Base-by-base conservation (phyloP, 2,329 filamentous ascomycete genomes). In the Pochonia chlamydosporia region DNA sequence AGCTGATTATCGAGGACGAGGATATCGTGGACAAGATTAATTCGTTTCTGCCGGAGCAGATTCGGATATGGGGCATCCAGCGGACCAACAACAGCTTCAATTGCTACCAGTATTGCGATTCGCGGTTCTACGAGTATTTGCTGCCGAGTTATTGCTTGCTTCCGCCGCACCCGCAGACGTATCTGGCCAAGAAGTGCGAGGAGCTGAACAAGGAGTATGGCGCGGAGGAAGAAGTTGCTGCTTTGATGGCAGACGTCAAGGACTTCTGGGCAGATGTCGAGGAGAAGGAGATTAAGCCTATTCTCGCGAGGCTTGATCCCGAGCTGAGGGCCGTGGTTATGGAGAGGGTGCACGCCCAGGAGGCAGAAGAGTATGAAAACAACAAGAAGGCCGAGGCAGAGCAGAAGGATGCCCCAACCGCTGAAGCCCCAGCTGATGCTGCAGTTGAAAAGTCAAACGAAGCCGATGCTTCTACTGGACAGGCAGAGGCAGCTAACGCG, bases 51-150 rank as follows among this genome's bases (percentile, higher is more conserved):
- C 87, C 86, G 2, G 78, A 85, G 4, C 93, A 99, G 70, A 99
- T 99, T 54, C 82, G 93, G 44, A 79, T 99, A 3, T 99, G 93
- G 93, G 93, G 89, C 3, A 89, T 96, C 52, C 83, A 95, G 66
- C 77, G 89, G 44, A 95, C 92, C 1, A 92, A 85, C 62, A 92
- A 91, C 54, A 82, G 83, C 56, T 99, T 97, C 73, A 96, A 88
- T 66, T 92, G 88, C 68, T 99, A 99, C 68, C 87, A 95, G 63
- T 80, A 88, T 47, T 96, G 92, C 68, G 93, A 99, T 67, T 96
- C 90, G 23, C 79, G 93, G 56, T 95, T 91, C 76, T 99, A 99
- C 69, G 93, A 99, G 70, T 99, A 99, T 63, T 74, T 99, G 44
- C 88, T 99, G 65, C 93, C 93, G 3, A 93, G 87, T 36, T 90